Base-by-base conservation (phyloP, 805 yeast genomes). In the Lipomyces japonicus region DNA sequence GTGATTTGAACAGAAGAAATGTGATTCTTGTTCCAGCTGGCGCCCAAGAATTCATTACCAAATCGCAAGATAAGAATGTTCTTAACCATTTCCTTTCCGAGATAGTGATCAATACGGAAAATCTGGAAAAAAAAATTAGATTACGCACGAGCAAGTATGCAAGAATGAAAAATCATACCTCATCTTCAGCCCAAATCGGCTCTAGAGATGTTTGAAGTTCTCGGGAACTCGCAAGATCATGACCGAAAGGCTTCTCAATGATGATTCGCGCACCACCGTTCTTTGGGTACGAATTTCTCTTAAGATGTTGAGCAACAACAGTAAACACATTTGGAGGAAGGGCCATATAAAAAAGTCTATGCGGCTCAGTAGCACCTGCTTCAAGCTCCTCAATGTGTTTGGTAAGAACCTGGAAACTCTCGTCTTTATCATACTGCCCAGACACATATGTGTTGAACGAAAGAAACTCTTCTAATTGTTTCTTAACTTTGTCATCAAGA, bases 21-120 rank as follows among this genome's bases (percentile, higher is more conserved):
- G 69, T 78, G 84, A 57, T 85, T 78, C 66, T 76, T 82, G 73
- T 85, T 84, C 97, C 97, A 93, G 48, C 85, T 79, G n/a, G 95
- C 87, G 64, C 79, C 79, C 65, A 93, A 75, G 68, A 91, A 79
- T 65, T 83, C 82, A 72, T 93, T 93, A 61, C 95, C 95, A 65
- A 93, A 93, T 65, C 98, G 80, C 63, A 90, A 74, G 31, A 89
- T 88, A 51, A 88, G 71, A 64, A 93, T 75, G 74, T 91, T 93
- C 76, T 91, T 93, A 50, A 93, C 97, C 90, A 93, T 81, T 73
- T 93, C 98, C 73, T 93, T 93, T 60, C 98, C 98, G 63, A 93
- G 76, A 68, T 93, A 93, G 71, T 93, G 98, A 72, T 93, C 98
- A 62, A 93, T 93, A 75, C 98, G 83, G 75, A 78, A 93, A 42